Percentiles rank a stretch among this genome's conserved stretches.
These are phyloP conservation scores for Cryptosporidium sp. DNA, from an alignment of 169 alveolate genomes.

Conservation along the genomic window DNA sequence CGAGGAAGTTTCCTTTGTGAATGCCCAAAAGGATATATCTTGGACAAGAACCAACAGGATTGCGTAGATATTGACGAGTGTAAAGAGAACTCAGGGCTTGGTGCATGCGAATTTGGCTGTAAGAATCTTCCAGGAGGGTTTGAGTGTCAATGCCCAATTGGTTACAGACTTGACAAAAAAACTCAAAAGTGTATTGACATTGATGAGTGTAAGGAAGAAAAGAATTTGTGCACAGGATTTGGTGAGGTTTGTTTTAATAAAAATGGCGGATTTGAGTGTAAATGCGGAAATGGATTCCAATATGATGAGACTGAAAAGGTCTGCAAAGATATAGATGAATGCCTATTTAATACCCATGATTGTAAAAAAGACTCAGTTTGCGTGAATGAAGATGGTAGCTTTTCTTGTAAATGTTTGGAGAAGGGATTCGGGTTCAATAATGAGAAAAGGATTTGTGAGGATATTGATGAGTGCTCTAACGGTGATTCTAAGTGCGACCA, in stretches of 20 bases:
- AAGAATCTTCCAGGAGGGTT: conserved; percentile 63
- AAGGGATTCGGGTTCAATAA: conserved; percentile 71
- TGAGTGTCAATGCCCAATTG: conserved; percentile 61
- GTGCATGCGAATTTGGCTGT: conserved; percentile 57
- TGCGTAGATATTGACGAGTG: conserved; percentile 80
- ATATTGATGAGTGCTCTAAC: conserved; percentile 80
- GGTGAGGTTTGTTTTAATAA: conserved; percentile 78
- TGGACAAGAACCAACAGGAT: conserved; percentile 47
- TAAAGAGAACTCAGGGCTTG: conserved; percentile 39
- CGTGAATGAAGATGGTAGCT: conserved; percentile 75
- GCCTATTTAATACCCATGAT: conserved; percentile 41
- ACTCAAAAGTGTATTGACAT: conserved; percentile 76
- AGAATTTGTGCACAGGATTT: conserved; percentile 34
- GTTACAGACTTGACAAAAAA: conserved; percentile 69
- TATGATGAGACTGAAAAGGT: conserved; percentile 29
- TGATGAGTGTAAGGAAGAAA: conserved; percentile 76
- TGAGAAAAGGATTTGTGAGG: conserved; percentile 77
- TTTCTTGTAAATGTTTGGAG: conserved; percentile 76
- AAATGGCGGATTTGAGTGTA: conserved; percentile 77
- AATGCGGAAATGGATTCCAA: conserved; percentile 75
- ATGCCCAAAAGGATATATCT: conserved; percentile 75
- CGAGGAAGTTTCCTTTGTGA: conserved; percentile 79
- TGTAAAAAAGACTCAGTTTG: conserved; percentile 57
- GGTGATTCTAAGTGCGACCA: conserved; percentile 77
- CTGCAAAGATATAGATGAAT: conserved; percentile 79